These are phyloP conservation scores for Saccharum officinarum DNA, from an alignment of 176 grass and related monocot genomes.

Conservation along the genomic window DNA sequence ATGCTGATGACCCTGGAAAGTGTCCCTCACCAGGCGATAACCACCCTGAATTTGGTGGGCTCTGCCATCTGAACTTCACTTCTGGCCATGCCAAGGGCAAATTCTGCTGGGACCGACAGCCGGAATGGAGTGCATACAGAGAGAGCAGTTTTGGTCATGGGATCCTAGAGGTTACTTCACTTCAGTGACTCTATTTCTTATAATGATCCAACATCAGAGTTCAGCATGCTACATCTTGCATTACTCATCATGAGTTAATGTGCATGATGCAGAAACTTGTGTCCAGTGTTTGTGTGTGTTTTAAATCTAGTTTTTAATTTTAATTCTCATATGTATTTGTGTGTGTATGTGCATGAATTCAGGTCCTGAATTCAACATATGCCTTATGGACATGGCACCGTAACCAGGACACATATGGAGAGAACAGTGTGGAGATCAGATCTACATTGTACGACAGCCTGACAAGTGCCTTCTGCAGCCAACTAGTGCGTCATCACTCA, in stretches of 20 bases:
- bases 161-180: constrained; percentile 68
- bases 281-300: neutral
- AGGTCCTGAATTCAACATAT: constrained; percentile 90
- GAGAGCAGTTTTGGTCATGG: constrained; percentile 98
- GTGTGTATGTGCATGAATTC: neutral
- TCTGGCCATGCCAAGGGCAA: constrained; percentile 77
- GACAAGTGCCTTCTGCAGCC: constrained; percentile 49
- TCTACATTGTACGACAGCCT: constrained; percentile 85
- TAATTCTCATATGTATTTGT: neutral
- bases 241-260: neutral
- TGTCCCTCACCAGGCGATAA: constrained; percentile 68
- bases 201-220: neutral
- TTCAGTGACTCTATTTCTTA: neutral
- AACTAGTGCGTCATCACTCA: neutral
- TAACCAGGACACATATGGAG: constrained; percentile 77
- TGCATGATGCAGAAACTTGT: neutral
- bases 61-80: constrained; percentile 87
- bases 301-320: neutral
- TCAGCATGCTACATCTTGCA: neutral
- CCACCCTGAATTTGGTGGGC: constrained; percentile 69
- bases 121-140: constrained; percentile 86
- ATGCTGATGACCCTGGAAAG: constrained; percentile 76
- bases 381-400: constrained; percentile 98
- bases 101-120: constrained; percentile 85
- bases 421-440: constrained; percentile 68